These are phyloP conservation scores for Penicillium bialowiezense DNA, from an alignment of 495 filamentous ascomycete species.

Conservation along the genomic window DNA sequence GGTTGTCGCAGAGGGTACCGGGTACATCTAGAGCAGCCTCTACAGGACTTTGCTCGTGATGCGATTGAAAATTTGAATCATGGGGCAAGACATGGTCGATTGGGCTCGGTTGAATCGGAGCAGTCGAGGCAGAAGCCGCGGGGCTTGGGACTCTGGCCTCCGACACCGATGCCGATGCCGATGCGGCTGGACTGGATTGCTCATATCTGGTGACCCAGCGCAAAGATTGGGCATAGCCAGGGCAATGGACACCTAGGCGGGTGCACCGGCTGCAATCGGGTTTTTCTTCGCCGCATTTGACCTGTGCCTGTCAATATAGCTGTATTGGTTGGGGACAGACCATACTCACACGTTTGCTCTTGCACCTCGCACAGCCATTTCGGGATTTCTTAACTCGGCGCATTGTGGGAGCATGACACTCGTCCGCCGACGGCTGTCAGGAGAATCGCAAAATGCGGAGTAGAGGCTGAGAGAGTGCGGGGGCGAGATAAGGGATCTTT, in stretches of 20 bases:
- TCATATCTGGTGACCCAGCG: slow-evolving; percentile 55
- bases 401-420: slow-evolving; percentile 21
- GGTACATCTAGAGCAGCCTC: slow-evolving; percentile 20
- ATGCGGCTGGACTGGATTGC: slow-evolving; percentile 15
- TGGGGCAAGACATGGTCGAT: slow-evolving; percentile 3
- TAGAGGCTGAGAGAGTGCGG: slow-evolving; percentile 11
- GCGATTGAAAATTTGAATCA: neutral
- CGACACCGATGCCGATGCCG: slow-evolving; percentile 1
- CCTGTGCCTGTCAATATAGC: slow-evolving; percentile 22
- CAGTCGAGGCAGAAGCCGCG: slow-evolving; percentile 1
- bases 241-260: slow-evolving; percentile 47
- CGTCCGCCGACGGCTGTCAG: too few species aligned
- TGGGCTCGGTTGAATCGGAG: neutral
- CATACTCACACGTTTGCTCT: slow-evolving; percentile 47
- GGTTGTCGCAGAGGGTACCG: slow-evolving; percentile 26
- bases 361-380: slow-evolving; percentile 47
- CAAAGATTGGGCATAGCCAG: slow-evolving; percentile 52
- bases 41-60: slow-evolving; percentile 4
- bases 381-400: slow-evolving; percentile 48
- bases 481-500: slow-evolving; percentile 14
- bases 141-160: slow-evolving; percentile 15
- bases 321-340: neutral
- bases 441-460: neutral
- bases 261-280: slow-evolving; percentile 51
- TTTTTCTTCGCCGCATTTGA: slow-evolving; percentile 57